Conservation (phyloP, 1,139 yeast species). For the Ashbya aceris region DNA sequence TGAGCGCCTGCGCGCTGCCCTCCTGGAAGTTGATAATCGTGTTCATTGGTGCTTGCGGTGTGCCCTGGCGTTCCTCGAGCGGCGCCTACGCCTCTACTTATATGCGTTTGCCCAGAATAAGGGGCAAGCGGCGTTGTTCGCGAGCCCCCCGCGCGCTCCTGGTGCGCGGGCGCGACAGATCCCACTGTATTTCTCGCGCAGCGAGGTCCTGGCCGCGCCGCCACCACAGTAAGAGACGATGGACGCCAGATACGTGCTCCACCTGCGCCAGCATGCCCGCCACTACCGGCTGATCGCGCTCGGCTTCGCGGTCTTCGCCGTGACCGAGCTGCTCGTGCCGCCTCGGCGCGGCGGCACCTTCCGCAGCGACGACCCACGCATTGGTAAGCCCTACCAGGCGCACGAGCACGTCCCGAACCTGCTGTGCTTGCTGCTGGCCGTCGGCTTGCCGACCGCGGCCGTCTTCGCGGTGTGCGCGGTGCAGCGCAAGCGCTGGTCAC, state of each 20-base stretch:
- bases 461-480: constrained; percentile 1
- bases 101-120: too few relatives aligned
- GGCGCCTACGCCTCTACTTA: too few relatives aligned
- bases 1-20: constrained; percentile 20
- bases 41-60: constrained; percentile 8
- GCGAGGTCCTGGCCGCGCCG: too few relatives aligned
- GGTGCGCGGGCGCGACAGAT: too few relatives aligned
- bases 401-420: constrained; percentile 19
- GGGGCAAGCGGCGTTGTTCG: too few relatives aligned
- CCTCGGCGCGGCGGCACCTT: not conserved
- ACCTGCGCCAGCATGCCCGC: not conserved
- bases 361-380: constrained; percentile 1
- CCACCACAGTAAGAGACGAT: too few relatives aligned
- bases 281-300: not conserved
- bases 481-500: constrained; percentile 9
- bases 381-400: constrained; percentile 9
- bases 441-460: constrained; percentile 9
- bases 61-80: too few relatives aligned
- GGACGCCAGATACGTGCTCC: too few relatives aligned
- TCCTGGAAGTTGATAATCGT: constrained; percentile 15
- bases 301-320: not conserved
- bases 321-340: not conserved
- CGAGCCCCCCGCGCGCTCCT: too few relatives aligned
- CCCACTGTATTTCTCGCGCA: too few relatives aligned
- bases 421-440: constrained; percentile 19